Evolutionary conservation across 495 filamentous ascomycete species (phyloP).

Genomic region (Podospora pseudopauciseta): DNA sequence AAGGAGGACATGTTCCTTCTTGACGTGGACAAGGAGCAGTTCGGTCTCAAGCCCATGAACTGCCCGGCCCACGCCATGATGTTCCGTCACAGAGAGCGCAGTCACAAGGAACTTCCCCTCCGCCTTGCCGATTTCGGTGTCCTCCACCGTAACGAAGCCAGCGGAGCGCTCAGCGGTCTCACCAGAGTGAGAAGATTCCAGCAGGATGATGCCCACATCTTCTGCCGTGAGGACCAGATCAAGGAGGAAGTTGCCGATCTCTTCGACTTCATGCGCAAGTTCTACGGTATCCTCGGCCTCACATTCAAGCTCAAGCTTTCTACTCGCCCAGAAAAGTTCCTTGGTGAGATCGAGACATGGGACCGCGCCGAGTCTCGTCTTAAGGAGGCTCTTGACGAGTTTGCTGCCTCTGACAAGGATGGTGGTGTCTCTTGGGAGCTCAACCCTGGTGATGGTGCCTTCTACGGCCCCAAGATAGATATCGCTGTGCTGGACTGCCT

Average conservation of each 20-base stretch:
- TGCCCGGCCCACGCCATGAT: conserved; percentile 59
- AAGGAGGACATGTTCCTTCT: conserved; percentile 95
- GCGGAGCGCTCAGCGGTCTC: conserved; percentile 82
- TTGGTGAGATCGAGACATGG: conserved; percentile 87
- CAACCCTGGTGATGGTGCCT: conserved; percentile 91
- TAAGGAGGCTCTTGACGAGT: conserved; percentile 71
- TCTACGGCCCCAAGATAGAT: conserved; percentile 94
- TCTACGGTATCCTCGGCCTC: conserved; percentile 90
- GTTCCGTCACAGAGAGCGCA: conserved; percentile 50
- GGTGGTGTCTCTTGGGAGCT: conserved; percentile 73
- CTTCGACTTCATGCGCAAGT: conserved; percentile 78
- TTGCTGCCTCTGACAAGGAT: conserved; percentile 50
- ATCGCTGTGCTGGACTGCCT: conserved; percentile 51
- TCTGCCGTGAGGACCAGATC: conserved; percentile 54
- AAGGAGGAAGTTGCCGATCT: conserved; percentile 76
- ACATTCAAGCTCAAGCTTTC: conserved; percentile 95
- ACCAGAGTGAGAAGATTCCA: conserved; percentile 90
- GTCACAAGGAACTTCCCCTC: conserved; percentile 87
- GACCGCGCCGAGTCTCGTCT: conserved; percentile 77
- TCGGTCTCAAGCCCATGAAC: conserved; percentile 95
- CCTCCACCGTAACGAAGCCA: conserved; percentile 90
- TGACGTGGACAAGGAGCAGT: conserved; percentile 83
- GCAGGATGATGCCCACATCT: conserved; percentile 95
- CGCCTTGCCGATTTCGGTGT: conserved; percentile 94
- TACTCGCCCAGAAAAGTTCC: conserved; percentile 86